Base-by-base conservation (phyloP, 345 rosid species). In the Eucalyptus curtisii region DNA sequence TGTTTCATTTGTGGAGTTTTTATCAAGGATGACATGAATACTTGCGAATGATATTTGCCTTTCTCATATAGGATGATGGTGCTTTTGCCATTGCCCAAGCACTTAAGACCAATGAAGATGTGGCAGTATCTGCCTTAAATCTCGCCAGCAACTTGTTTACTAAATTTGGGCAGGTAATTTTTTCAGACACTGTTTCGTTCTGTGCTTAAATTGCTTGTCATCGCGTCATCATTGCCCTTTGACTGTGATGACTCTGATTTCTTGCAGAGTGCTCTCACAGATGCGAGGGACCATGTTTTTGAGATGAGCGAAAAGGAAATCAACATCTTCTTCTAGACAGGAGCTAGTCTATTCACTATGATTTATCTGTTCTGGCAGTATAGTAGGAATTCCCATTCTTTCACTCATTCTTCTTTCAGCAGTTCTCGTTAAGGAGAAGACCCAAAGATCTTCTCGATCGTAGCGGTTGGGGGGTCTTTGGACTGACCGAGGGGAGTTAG, bases 1-100 rank as follows among this genome's bases (percentile, higher is more conserved):
- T 86, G 68, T 37, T 19, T n/a, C 52, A 82, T 8, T 85, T 37
- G 6, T 33, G 45, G 13, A 19, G 86, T 42, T 44, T 25, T 85
- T 68, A 37, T 20, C 45, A 37, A 37, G 25, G 25, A 52, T 57
- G 45, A 85, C 89, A n/a, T 22, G 82, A 57, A 64, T 80, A 50
- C 50, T 24, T 64, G 30, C 7, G 59, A 86, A 88, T 93, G 82
- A 89, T 57, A 27, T 88, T 88, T 49, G 86, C 22, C 42, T 55
- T 48, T 87, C 49, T 27, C 85, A 22, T 91, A 48, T 91, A 97
- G 99, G 99, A 97, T 89, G 98, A 97, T 89, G 99, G 99, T 64
- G 99, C 98, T 88, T 97, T 97, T 37, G 94, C 99, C 40, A 96
- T 97, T 86, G 99, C 98, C 88, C 99, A 96, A 93, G 99, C 99